Evolutionary conservation across 805 yeast species (phyloP), one percentile per base, ranked within the genome.

Genomic region (Myxozyma monticola): DNA sequence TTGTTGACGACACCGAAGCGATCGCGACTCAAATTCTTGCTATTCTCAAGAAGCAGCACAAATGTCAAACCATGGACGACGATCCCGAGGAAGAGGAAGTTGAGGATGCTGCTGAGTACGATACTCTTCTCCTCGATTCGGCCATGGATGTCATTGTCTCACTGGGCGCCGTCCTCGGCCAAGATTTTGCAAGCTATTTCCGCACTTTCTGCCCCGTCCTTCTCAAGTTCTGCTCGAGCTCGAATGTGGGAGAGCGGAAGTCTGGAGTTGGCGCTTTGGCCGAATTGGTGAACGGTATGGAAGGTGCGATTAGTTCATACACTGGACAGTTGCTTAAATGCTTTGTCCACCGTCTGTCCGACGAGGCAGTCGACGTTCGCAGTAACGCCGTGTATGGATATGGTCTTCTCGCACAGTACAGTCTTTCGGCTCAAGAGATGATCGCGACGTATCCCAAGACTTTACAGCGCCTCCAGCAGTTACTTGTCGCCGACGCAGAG

Each of bases 321-420:
- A 70, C 83, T 33, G 78, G 80, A 57, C 88, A 85, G 58, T 73
- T 93, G 64, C 71, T 88, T 63, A 80, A 83, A 65, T 73, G 84
- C 34, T 84, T 93, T 66, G 73, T 78, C 43, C 76, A 80, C 52
- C 82, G 84, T 59, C 75, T 91, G 54, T 77, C 84, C 49, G 81
- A 81, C 64, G 60, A 60, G 26, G 84, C 93, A 14, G 74, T 86
- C 56, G 96, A 88, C 65, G 97, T 88, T 51, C 85, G 91, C 71
- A 90, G 96, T 62, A 87, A 89, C 62, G 91, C 97, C 45, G 96
- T 97, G 15, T 93, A 88, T 68, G 99, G 98, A 75, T 81, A 87
- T 60, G 99, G 99, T 62, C 70, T 89, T 54, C 70, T 89, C 54
- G 68, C 81, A 53, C 80, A 79, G 63, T 61, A 71, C 69, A 68